A percentile compares a stretch with the other conserved stretches of the same genome.
Evolutionary conservation across 2,329 filamentous ascomycete genomes (phyloP).

Genomic region (Endocalyx cinctus): DNA sequence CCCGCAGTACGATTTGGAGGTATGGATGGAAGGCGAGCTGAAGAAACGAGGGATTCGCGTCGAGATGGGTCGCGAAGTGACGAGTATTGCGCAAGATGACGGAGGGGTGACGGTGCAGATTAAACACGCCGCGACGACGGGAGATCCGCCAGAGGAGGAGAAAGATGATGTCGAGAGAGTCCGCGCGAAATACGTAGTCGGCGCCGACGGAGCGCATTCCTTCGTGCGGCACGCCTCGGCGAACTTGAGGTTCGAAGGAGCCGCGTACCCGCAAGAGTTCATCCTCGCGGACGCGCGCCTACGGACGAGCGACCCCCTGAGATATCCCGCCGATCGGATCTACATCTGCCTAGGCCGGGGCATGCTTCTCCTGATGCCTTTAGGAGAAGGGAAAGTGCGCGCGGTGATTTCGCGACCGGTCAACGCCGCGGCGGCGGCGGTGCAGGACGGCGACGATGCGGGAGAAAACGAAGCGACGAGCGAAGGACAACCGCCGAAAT

Average conservation of each 20-base stretch:
- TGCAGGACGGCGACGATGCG: slow-evolving; percentile 1
- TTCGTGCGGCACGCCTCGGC: slow-evolving; percentile 34
- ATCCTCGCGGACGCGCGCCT: slow-evolving; percentile 38
- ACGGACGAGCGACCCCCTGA: too few species aligned
- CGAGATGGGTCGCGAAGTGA: too few species aligned
- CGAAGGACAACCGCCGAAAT: slow-evolving; percentile 9
- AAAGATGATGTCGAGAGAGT: slow-evolving; percentile 14
- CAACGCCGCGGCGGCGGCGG: slow-evolving; percentile 8
- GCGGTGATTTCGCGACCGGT: slow-evolving; percentile 20
- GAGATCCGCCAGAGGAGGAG: background rate
- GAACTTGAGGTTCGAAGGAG: slow-evolving; percentile 36
- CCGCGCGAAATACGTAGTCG: slow-evolving; percentile 34
- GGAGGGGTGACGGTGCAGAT: too few species aligned
- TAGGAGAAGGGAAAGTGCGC: slow-evolving; percentile 20
- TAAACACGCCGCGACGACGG: too few species aligned
- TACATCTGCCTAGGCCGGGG: too few species aligned
- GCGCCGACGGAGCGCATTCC: slow-evolving; percentile 43
- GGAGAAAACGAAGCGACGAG: slow-evolving; percentile 11
- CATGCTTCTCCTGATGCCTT: slow-evolving; percentile 29
- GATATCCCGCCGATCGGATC: too few species aligned
- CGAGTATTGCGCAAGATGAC: too few species aligned
- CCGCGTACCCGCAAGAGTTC: slow-evolving; percentile 39
- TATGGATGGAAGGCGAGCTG: too few species aligned
- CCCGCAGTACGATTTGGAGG: too few species aligned
- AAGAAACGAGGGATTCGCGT: too few species aligned